A percentile compares a stretch with the other conserved stretches of the same genome.
Conservation (phyloP, 2,329 filamentous ascomycete genomes). For the Ceratocystis cacaofunesta region DNA sequence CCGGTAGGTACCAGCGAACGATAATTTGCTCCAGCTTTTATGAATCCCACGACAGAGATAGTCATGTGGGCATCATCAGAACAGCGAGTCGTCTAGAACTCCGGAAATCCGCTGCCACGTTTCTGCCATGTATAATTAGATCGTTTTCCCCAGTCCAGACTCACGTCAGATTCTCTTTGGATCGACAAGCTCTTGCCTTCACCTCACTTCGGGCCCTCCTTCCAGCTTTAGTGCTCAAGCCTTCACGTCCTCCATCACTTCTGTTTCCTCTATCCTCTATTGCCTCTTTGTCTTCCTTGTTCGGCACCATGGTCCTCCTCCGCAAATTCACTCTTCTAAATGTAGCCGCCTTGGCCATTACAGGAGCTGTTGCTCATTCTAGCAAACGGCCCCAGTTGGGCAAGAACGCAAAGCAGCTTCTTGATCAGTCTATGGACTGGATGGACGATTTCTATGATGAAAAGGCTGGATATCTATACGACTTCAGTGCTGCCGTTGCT, state of each 20-base stretch:
- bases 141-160: not conserved
- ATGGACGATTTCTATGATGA: slow-evolving; percentile 41
- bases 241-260: not conserved
- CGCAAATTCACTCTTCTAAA: slow-evolving; percentile 6
- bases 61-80: not conserved
- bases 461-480: slow-evolving; percentile 37
- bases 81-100: not conserved
- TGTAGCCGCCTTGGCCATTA: not conserved
- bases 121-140: not conserved
- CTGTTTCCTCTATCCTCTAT: not conserved
- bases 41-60: not conserved
- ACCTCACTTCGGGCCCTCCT: not conserved
- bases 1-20: not conserved
- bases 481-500: slow-evolving; percentile 30
- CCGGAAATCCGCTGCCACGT: not conserved
- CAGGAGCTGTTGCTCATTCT: not conserved
- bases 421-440: slow-evolving; percentile 38
- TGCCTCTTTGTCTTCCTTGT: not conserved
- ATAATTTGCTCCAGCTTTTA: not conserved
- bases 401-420: slow-evolving; percentile 20
- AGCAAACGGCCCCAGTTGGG: slow-evolving; percentile 5
- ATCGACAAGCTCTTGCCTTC: not conserved
- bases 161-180: not conserved
- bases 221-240: not conserved
- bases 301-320: not conserved